Evolutionary conservation across 2,329 filamentous ascomycete species (phyloP).

Genomic region (Zalaria obscura): DNA sequence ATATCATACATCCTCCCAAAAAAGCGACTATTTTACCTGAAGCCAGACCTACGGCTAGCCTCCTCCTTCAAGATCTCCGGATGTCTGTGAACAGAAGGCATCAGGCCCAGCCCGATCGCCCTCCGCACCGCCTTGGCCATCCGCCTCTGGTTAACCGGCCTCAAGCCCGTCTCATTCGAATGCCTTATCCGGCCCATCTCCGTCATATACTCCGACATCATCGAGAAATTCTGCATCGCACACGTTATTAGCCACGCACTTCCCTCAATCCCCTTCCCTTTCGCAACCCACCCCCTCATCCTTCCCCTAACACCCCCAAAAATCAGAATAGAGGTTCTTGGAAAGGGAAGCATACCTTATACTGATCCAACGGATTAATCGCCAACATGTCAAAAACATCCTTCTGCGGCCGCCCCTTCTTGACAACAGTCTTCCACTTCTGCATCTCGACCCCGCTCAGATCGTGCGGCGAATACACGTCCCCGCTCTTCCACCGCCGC

Average conservation of each 20-base stretch:
- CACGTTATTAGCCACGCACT: no score
- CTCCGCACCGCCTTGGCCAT: conserved; percentile 86
- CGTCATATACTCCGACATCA: conserved; percentile 82
- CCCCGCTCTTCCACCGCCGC: conserved; percentile 61
- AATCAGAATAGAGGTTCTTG: neutral
- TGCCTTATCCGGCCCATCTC: conserved; percentile 74
- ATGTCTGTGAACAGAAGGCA: conserved; percentile 82
- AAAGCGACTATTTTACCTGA: no score
- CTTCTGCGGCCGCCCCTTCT: conserved; percentile 28
- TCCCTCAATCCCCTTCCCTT: conserved; percentile 6
- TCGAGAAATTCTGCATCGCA: conserved; percentile 62
- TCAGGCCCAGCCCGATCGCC: conserved; percentile 76
- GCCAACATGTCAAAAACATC: conserved; percentile 73
- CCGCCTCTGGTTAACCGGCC: conserved; percentile 81
- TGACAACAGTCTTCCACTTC: conserved; percentile 56
- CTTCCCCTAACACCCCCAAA: neutral
- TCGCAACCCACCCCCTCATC: neutral
- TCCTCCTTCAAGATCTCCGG: conserved; percentile 52
- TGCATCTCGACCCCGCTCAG: conserved; percentile 61
- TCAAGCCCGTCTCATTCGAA: conserved; percentile 59
- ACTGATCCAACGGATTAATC: conserved; percentile 69
- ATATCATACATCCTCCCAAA: no score
- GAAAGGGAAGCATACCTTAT: conserved; percentile 49
- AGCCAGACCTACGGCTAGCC: no score
- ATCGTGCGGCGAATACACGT: conserved; percentile 86